Conservation (phyloP, 1,284 basidiomycete genomes). For the Microbotryum scabiosae region DNA sequence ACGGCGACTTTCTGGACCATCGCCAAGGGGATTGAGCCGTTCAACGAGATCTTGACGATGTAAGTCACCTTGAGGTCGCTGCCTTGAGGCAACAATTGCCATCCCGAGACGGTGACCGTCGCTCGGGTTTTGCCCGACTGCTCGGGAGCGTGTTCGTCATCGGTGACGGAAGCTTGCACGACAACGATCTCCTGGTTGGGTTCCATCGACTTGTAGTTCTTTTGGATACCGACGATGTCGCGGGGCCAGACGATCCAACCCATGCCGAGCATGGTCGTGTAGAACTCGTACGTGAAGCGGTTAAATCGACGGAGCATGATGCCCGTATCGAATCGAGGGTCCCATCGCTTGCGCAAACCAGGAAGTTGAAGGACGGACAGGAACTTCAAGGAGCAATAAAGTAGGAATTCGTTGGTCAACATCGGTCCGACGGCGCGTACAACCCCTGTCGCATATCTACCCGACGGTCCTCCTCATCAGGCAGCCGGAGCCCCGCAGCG, state of each 20-base stretch:
- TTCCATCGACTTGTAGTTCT: slow-evolving; percentile 9
- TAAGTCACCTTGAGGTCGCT: slow-evolving; percentile 17
- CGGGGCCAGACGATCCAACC: slow-evolving; percentile 21
- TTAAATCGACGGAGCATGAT: slow-evolving; percentile 13
- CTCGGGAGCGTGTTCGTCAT: slow-evolving; percentile 11
- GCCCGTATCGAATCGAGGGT: slow-evolving; percentile 16
- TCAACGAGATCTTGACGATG: slow-evolving; percentile 24
- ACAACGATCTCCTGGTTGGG: slow-evolving; percentile 7
- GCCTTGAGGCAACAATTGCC: slow-evolving; percentile 13
- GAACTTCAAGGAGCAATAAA: not conserved
- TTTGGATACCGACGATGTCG: slow-evolving; percentile 22
- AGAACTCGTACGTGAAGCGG: slow-evolving; percentile 12
- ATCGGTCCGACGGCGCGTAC: too few relatives aligned
- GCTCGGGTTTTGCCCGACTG: slow-evolving; percentile 24
- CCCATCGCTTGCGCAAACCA: slow-evolving; percentile 24
- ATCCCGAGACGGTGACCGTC: slow-evolving; percentile 18
- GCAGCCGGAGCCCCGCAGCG: too few relatives aligned
- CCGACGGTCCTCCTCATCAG: too few relatives aligned
- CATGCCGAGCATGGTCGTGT: slow-evolving; percentile 8
- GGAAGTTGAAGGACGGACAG: slow-evolving; percentile 19
- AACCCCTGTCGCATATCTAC: too few relatives aligned
- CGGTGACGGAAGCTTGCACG: slow-evolving; percentile 20
- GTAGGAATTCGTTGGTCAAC: too few relatives aligned
- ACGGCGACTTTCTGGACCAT: slow-evolving; percentile 19
- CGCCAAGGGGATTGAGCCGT: slow-evolving; percentile 16